Evolutionary conservation across 208 protist genomes (phyloP), one percentile per base, ranked within the genome.

Genomic region (Acanthamoeba healyi): DNA sequence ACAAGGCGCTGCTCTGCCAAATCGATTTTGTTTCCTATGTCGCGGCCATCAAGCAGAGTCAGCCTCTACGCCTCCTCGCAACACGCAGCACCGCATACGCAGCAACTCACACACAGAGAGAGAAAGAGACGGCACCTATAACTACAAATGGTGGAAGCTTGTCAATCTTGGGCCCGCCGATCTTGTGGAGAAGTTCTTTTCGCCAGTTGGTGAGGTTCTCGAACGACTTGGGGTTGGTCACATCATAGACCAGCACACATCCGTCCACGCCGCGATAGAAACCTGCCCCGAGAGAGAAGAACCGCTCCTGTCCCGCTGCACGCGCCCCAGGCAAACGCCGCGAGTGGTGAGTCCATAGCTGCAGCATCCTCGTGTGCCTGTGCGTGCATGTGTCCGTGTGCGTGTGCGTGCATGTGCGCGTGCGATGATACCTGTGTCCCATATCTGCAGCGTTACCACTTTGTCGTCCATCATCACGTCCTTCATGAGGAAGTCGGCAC

Each of bases 21-120:
- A 94, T 97, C 96, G 32, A 42, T 74, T 89, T 97, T 97, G 44
- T 97, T 97, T 0, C 86, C 96, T 38, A 97, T n/a, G n/a, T n/a
- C n/a, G n/a, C n/a, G n/a, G n/a, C n/a, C n/a, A n/a, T n/a, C n/a
- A n/a, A n/a, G n/a, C n/a, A n/a, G n/a, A n/a, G n/a, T n/a, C n/a
- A n/a, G n/a, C n/a, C n/a, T n/a, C n/a, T n/a, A n/a, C n/a, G n/a
- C n/a, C n/a, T n/a, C n/a, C n/a, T n/a, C n/a, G n/a, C n/a, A n/a
- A n/a, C n/a, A n/a, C n/a, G n/a, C n/a, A n/a, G n/a, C n/a, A n/a
- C n/a, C n/a, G n/a, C n/a, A n/a, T n/a, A n/a, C n/a, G n/a, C n/a
- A n/a, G n/a, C n/a, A n/a, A n/a, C n/a, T n/a, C n/a, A n/a, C n/a
- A n/a, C n/a, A n/a, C n/a, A n/a, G n/a, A n/a, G n/a, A n/a, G n/a